Evolutionary conservation across 257 asterid genomes (phyloP), one percentile per base, ranked within the genome.

Genomic region (Verbascum thapsus): DNA sequence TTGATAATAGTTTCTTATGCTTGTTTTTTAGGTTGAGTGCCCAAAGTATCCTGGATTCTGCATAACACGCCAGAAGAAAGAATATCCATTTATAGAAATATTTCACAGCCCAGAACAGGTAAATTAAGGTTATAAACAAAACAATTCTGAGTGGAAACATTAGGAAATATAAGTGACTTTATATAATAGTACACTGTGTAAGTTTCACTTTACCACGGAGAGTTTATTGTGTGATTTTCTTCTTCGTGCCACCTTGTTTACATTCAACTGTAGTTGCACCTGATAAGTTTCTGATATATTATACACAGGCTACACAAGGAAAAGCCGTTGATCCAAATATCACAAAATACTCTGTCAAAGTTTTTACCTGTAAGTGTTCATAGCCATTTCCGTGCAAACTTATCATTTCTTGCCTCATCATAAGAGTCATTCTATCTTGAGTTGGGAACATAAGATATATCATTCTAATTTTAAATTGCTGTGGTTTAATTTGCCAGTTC

Each of bases 31-130:
- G 98, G 96, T 92, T 53, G 98, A 92, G 79, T 92, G 96, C 76
- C 94, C 97, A 1, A 92, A 82, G 72, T 92, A 83, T 73, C 99
- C 99, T 30, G 97, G 97, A 68, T 92, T 92, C 81, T 92, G 99
- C 80, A 72, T 92, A 69, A 77, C 99, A 7, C 88, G 94, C 55
- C 96, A 87, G 76, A 79, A 78, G 89, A 85, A 81, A 68, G 95
- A 92, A 66, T 92, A 87, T 70, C 97, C 99, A 12, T 89, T 92
- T 58, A 69, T 89, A 10, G 97, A 92, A 80, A 70, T 92, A 52
- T 92, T 87, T 74, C 92, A 89, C 78, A 85, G 85, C 78, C 95
- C 95, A 57, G 86, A 85, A 75, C 97, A 87, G 79, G 97, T 89
- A 74, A 6, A 76, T 63, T 53, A 32, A n/a, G 51, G 58, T 54